phyloP scores from a whole-genome alignment of 805 yeast species.

The Wickerhamomyces subpelliculosus region DNA sequence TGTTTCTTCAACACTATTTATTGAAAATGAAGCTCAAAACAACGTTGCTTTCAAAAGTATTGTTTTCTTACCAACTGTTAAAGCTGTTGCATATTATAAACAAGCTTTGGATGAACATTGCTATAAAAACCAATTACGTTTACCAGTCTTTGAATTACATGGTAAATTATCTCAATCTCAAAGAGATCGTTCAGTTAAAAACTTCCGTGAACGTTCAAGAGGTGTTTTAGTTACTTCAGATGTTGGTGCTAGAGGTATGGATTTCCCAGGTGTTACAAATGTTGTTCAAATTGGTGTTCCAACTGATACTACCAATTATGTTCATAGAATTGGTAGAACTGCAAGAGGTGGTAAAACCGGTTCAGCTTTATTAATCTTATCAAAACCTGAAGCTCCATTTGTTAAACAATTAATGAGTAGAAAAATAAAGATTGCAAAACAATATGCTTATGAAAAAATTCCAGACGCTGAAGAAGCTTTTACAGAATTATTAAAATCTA shows the following conservation, averaged over 20 bases:
- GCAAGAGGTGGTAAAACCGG: slow-evolving; percentile 89
- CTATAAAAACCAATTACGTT: slow-evolving; percentile 16
- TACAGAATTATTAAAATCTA: slow-evolving; percentile 17
- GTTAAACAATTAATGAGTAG: slow-evolving; percentile 41
- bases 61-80: slow-evolving; percentile 75
- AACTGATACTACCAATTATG: slow-evolving; percentile 65
- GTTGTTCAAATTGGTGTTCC: slow-evolving; percentile 84
- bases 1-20: slow-evolving; percentile 47
- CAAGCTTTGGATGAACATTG: slow-evolving; percentile 16
- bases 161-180: slow-evolving; percentile 67
- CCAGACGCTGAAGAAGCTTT: slow-evolving; percentile 27
- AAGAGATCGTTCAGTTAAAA: slow-evolving; percentile 54
- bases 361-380: slow-evolving; percentile 52
- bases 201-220: slow-evolving; percentile 38
- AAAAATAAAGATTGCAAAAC: slow-evolving; percentile 47
- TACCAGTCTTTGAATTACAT: slow-evolving; percentile 43
- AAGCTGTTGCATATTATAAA: slow-evolving; percentile 46
- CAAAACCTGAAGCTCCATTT: slow-evolving; percentile 52
- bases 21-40: slow-evolving; percentile 32
- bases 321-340: slow-evolving; percentile 94
- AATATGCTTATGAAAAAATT: slow-evolving; percentile 30
- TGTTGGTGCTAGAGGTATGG: slow-evolving; percentile 96
- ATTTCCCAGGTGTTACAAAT: slow-evolving; percentile 80
- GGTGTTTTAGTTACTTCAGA: slow-evolving; percentile 79
- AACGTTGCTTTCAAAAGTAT: slow-evolving; percentile 61